Base-by-base conservation (phyloP, 2,329 filamentous ascomycete genomes). In the Gremmenia infestans region DNA sequence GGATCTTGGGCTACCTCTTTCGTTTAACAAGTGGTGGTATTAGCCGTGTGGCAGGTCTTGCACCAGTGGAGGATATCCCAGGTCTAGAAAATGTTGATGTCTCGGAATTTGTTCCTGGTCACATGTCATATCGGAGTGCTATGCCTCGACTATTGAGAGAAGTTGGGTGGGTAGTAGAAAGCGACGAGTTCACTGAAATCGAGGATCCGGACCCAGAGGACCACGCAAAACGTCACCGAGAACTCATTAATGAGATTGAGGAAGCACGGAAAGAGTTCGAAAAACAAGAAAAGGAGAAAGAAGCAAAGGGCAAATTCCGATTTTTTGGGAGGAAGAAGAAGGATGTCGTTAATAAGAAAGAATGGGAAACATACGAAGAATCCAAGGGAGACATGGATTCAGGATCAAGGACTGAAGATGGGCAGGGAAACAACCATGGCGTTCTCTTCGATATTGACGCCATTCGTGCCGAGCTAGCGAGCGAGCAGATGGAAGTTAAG, bases 151-250 rank as follows among this genome's bases (percentile, higher is more conserved):
- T 99, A 17, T 78, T 99, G 51, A 85, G 90, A 60, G 87, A 93
- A 69, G 90, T 92, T 37, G 94, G 92, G 15, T 99, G 92, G 91
- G 76, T 87, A 52, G 89, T 97, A 3, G 87, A 96, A 67, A 92
- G 87, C 61, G 91, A 97, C 65, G 93, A 97, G 70, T 99, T 97
- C 68, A 86, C 83, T 1, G 94, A 99, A 72, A 97, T 99, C 58
- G 94, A 97, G 70, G 94, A 99, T 64, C 91, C 94, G 0, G 94
- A 99, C 67, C 94, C 94, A 0, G 94, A 97, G 0, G 93, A 96
- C 64, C 93, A 97, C 72, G 81, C 83, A 50, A 81, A 91, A 69
- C 81, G 92, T 48, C 94, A 99, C 72, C 82, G 91, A 54, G 93
- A 97, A 72, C 81, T 99, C 43, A 96, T 99, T 70, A 91, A 88